A percentile compares a stretch with the other conserved stretches of the same genome.
These are phyloP conservation scores for Apiosordaria backusii DNA, from an alignment of 495 filamentous ascomycete species.

Conservation along the genomic window DNA sequence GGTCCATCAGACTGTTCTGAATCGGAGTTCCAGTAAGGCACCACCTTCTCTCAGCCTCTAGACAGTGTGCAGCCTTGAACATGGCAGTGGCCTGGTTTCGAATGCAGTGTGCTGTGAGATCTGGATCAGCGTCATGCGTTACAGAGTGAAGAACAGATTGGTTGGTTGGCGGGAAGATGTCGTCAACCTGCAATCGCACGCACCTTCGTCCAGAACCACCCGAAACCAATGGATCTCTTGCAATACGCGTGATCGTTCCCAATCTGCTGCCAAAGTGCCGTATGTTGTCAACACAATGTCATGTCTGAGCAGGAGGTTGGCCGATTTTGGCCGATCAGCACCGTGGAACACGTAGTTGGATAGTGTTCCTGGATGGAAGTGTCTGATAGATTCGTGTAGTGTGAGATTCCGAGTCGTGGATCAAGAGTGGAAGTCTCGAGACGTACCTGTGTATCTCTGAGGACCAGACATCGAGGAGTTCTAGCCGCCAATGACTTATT, in stretches of 20 bases:
- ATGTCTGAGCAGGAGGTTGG: not conserved
- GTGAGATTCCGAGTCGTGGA: not conserved
- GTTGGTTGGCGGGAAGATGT: too few relatives aligned
- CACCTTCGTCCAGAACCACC: slow-evolving; percentile 10
- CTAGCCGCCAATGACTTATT: too few relatives aligned
- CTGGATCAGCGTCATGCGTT: not conserved
- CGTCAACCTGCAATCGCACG: not conserved
- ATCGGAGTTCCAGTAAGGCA: slow-evolving; percentile 7
- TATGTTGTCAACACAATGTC: slow-evolving; percentile 6
- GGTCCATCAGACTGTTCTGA: not conserved
- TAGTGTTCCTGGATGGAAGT: not conserved
- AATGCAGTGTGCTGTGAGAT: not conserved
- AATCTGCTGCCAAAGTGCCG: slow-evolving; percentile 3
- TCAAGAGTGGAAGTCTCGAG: not conserved
- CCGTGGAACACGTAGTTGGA: not conserved
- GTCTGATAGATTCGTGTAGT: not conserved
- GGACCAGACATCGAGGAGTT: not conserved
- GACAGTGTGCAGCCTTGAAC: slow-evolving; percentile 4
- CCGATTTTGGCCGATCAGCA: not conserved
- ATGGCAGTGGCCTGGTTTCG: not conserved
- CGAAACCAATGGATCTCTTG: slow-evolving; percentile 1
- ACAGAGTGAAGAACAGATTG: not conserved
- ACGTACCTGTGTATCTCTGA: not conserved
- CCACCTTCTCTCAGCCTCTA: slow-evolving; percentile 1
- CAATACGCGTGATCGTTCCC: not conserved